These are phyloP conservation scores for Trichosporon sp. DNA, from an alignment of 1,284 basidiomycete genomes.

Conservation along the genomic window DNA sequence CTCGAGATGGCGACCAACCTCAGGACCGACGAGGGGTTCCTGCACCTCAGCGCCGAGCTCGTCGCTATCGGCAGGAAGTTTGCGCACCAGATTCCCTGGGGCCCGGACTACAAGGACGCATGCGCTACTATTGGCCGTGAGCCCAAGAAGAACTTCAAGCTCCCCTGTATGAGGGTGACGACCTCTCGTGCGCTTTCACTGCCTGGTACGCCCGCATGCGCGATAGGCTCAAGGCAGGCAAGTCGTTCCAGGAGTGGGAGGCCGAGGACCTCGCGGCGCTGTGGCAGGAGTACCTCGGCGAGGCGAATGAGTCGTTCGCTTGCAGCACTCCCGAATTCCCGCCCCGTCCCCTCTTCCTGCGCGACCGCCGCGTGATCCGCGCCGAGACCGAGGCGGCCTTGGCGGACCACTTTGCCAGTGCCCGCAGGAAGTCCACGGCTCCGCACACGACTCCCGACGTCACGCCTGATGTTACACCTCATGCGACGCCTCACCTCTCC, in stretches of 20 bases:
- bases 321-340: background rate
- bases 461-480: background rate
- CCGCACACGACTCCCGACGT: no score
- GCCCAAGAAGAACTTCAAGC: no score
- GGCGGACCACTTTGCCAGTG: background rate
- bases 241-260: background rate
- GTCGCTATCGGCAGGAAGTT: background rate
- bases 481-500: background rate
- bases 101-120: background rate
- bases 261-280: background rate
- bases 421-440: background rate
- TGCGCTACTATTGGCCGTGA: background rate
- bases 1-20: background rate
- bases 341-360: background rate
- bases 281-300: background rate
- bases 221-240: background rate
- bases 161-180: background rate
- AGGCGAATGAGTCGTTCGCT: background rate
- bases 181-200: background rate
- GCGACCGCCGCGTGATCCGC: background rate
- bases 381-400: background rate
- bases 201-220: background rate
- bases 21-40: background rate
- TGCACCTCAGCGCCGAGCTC: background rate
- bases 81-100: background rate